Evolutionary conservation across 371 early-diverging fungal species (phyloP).

Genomic region (Actinomortierella ambigua): DNA sequence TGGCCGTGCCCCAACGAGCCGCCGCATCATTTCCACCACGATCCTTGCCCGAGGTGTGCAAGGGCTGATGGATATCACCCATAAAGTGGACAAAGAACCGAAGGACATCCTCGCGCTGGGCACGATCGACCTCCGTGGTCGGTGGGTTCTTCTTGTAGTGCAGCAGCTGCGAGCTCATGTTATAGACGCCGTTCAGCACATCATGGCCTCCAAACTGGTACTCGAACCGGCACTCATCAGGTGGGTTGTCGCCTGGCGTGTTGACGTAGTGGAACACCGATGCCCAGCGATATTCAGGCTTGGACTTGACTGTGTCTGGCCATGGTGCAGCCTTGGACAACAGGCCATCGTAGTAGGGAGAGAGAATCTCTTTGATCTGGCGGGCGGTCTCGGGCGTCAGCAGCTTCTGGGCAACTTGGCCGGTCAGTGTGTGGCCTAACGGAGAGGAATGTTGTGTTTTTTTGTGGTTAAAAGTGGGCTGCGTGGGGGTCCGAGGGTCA

Average conservation of each 20-base stretch:
- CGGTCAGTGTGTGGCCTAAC: conserved; percentile 43
- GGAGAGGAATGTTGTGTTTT: no score
- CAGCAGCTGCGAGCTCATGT: conserved; percentile 33
- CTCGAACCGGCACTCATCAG: conserved; percentile 25
- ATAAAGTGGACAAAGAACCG: conserved; percentile 59
- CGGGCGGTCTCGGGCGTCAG: conserved; percentile 24
- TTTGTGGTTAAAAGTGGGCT: no score
- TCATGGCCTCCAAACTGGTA: conserved; percentile 32
- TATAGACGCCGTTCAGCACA: conserved; percentile 35
- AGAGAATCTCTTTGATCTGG: conserved; percentile 18
- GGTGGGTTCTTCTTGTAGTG: conserved; percentile 17
- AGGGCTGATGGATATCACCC: conserved; percentile 66
- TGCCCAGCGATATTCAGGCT: conserved; percentile 27
- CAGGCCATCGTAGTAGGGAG: conserved; percentile 18
- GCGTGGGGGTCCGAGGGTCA: no score
- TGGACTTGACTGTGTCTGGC: conserved; percentile 31
- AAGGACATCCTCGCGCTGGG: conserved; percentile 44
- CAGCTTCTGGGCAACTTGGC: conserved; percentile 39
- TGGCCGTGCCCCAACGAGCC: conserved; percentile 37
- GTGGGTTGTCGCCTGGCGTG: conserved; percentile 34
- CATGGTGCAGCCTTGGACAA: conserved; percentile 33
- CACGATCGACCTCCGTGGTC: conserved; percentile 4
- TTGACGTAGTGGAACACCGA: conserved; percentile 36
- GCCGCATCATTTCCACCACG: conserved; percentile 48
- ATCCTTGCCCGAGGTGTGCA: conserved; percentile 52